phyloP scores from a whole-genome alignment of 1,139 yeast species.

The Casaregolazyma lundiana region DNA sequence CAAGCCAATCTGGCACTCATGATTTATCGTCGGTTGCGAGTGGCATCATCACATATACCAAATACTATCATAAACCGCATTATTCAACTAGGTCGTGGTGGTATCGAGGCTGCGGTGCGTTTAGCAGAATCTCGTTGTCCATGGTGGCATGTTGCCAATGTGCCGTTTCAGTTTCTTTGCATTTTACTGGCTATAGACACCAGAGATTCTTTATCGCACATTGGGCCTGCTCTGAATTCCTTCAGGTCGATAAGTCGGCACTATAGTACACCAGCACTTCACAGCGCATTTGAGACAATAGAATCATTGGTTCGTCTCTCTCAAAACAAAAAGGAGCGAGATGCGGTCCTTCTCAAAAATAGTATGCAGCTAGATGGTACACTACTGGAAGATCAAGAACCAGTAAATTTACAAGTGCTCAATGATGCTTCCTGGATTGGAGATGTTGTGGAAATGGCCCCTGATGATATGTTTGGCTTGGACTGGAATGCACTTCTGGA shows the following conservation, averaged over 20 bases:
- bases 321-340: not conserved
- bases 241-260: not conserved
- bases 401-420: not conserved
- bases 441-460: not conserved
- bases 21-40: conserved; percentile 6
- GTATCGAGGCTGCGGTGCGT: conserved; percentile 4
- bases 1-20: conserved; percentile 6
- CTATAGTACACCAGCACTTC: not conserved
- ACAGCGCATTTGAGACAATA: not conserved
- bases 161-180: conserved; percentile 8
- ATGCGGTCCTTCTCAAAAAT: not conserved
- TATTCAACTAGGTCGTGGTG: not conserved
- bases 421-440: not conserved
- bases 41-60: conserved; percentile 1
- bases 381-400: not conserved
- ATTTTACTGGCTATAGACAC: conserved; percentile 8
- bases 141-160: conserved; percentile 10
- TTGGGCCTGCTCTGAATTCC: conserved; percentile 4
- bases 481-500: not conserved
- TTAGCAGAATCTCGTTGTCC: conserved; percentile 7
- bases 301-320: not conserved
- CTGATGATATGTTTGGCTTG: not conserved
- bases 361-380: not conserved
- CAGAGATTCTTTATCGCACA: conserved; percentile 1
- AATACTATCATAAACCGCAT: not conserved